Conservation (phyloP, 352 stramenopile genomes). For the Phytophthora constricta region DNA sequence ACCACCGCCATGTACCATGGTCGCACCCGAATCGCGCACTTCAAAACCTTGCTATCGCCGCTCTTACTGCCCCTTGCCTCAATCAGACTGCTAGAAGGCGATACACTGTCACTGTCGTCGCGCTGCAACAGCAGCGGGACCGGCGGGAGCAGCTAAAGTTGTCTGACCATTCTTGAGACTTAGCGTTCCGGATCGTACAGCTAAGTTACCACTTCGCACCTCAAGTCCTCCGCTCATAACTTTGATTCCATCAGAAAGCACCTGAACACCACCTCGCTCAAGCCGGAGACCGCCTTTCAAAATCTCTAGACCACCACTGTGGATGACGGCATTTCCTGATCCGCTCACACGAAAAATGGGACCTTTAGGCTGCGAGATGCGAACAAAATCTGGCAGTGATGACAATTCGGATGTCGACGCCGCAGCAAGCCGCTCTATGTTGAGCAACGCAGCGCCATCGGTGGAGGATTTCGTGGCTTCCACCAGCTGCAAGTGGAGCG, state of each 20-base stretch:
- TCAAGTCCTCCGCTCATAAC: constrained; percentile 50
- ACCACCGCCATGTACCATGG: constrained; percentile 60
- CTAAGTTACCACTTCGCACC: constrained; percentile 51
- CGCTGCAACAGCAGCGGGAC: constrained; percentile 38
- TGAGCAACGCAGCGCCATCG: constrained; percentile 32
- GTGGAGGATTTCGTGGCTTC: constrained; percentile 16
- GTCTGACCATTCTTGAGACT: constrained; percentile 51
- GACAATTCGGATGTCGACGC: constrained; percentile 22
- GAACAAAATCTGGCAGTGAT: constrained; percentile 53
- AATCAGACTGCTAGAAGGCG: constrained; percentile 37
- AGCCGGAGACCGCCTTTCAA: constrained; percentile 64
- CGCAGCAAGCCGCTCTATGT: constrained; percentile 42
- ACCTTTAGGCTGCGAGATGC: constrained; percentile 40
- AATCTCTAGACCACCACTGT: constrained; percentile 65
- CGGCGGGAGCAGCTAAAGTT: constrained; percentile 25
- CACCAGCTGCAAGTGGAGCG: constrained; percentile 43
- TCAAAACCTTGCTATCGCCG: constrained; percentile 55
- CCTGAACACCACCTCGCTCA: constrained; percentile 60
- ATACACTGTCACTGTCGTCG: constrained; percentile 13
- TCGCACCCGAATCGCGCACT: constrained; percentile 55
- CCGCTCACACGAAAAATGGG: constrained; percentile 62
- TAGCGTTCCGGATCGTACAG: constrained; percentile 46
- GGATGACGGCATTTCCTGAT: constrained; percentile 57
- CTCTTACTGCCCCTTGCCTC: constrained; percentile 32
- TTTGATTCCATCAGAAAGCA: constrained; percentile 62